These are phyloP conservation scores for Panicum hallii DNA, from an alignment of 202 grass and related monocot species.

Conservation along the genomic window DNA sequence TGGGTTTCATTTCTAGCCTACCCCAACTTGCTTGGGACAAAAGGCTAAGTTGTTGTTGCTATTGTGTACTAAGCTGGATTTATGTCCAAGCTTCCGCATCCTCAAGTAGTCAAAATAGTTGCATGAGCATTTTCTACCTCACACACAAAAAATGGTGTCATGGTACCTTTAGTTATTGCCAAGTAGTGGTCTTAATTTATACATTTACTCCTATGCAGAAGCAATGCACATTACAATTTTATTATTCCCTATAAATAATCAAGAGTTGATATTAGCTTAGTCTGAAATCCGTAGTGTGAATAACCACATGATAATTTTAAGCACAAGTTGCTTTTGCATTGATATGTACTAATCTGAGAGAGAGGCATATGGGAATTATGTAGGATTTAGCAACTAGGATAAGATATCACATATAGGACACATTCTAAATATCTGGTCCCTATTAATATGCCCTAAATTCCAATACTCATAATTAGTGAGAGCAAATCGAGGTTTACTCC, in stretches of 20 bases:
- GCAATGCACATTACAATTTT: neutral
- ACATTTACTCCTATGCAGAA: neutral
- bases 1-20: too few species aligned
- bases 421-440: neutral
- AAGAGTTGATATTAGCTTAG: neutral
- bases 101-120: neutral
- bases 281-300: neutral
- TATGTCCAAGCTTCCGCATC: neutral
- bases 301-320: constrained; percentile 6
- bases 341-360: neutral
- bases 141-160: neutral
- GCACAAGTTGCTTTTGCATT: neutral
- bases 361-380: neutral
- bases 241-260: neutral
- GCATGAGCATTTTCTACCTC: neutral
- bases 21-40: too few species aligned
- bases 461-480: constrained; percentile 19
- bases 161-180: neutral
- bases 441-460: neutral
- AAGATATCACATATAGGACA: neutral
- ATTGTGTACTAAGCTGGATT: neutral
- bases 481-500: neutral
- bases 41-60: too few species aligned
- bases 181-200: neutral
- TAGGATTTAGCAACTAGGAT: neutral